Conservation (phyloP, 2,329 filamentous ascomycete genomes). For the Lasiodiplodia hormozganensis region DNA sequence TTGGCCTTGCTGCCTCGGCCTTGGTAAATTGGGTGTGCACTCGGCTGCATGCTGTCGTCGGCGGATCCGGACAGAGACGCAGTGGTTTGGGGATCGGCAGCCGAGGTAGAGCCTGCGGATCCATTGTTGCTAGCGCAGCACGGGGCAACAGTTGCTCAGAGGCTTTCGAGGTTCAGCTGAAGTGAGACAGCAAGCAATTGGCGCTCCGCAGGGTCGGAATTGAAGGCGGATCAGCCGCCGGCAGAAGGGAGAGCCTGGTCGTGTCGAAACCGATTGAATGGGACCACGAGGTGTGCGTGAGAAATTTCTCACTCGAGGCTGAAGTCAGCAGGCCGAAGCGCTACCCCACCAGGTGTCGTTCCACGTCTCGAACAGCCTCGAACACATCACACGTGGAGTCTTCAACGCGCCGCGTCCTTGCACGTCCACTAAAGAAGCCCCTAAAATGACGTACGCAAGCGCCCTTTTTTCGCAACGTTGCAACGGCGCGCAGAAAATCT, state of each 20-base stretch:
- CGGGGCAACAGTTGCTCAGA: background rate
- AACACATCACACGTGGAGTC: background rate
- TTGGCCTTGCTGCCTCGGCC: background rate
- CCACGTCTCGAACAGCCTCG: background rate
- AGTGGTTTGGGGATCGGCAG: background rate
- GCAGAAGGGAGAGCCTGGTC: background rate
- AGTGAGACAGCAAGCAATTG: background rate
- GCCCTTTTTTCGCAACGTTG: background rate
- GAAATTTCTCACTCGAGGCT: background rate
- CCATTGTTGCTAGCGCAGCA: background rate
- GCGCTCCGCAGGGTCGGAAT: background rate
- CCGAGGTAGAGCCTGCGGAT: background rate
- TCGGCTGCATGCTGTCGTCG: background rate
- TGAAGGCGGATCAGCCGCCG: background rate
- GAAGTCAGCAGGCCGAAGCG: background rate
- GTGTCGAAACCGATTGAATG: background rate
- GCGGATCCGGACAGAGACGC: background rate
- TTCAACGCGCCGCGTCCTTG: background rate
- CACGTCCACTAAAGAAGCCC: background rate
- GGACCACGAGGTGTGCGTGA: background rate
- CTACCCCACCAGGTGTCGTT: background rate
- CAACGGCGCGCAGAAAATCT: background rate
- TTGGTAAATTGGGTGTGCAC: background rate
- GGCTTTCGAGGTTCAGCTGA: background rate
- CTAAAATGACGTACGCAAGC: background rate